Percentiles rank a stretch among this genome's conserved stretches.
Evolutionary conservation across 2,329 filamentous ascomycete genomes (phyloP).

Genomic region (Fusarium udum): DNA sequence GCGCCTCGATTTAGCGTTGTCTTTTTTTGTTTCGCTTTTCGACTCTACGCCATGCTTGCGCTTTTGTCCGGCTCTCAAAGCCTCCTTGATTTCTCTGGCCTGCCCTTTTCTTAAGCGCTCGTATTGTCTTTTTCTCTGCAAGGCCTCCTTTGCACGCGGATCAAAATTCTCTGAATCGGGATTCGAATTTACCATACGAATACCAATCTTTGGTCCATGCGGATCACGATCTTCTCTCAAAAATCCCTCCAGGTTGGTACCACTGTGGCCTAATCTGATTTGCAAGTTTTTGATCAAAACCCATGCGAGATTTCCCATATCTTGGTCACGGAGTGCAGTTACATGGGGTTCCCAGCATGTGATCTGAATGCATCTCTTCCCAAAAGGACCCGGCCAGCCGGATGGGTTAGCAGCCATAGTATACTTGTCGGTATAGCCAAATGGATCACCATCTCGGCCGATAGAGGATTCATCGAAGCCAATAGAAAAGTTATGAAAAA

Average conservation of each 20-base stretch:
- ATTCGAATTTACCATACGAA: conserved; percentile 60
- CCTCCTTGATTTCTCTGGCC: conserved; percentile 50
- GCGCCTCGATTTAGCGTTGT: conserved; percentile 42
- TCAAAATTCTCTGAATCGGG: conserved; percentile 56
- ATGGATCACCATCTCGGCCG: conserved; percentile 61
- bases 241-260: conserved; percentile 73
- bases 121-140: conserved; percentile 73
- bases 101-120: conserved; percentile 57
- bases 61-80: conserved; percentile 51
- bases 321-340: conserved; percentile 57
- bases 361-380: conserved; percentile 75
- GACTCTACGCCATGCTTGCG: conserved; percentile 47
- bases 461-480: conserved; percentile 45
- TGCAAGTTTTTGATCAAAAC: conserved; percentile 77
- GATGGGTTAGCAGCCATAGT: conserved; percentile 26
- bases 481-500: conserved; percentile 64
- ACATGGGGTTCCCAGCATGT: conserved; percentile 77
- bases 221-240: conserved; percentile 68
- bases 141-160: conserved; percentile 63
- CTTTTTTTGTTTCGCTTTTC: conserved; percentile 40
- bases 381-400: conserved; percentile 79
- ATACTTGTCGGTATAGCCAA: conserved; percentile 59
- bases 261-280: conserved; percentile 65
- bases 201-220: conserved; percentile 60
- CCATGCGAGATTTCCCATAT: conserved; percentile 68